Percentiles rank a stretch among this genome's conserved stretches.
phyloP scores from a whole-genome alignment of 345 rosid genomes.

The Geranium brycei region DNA sequence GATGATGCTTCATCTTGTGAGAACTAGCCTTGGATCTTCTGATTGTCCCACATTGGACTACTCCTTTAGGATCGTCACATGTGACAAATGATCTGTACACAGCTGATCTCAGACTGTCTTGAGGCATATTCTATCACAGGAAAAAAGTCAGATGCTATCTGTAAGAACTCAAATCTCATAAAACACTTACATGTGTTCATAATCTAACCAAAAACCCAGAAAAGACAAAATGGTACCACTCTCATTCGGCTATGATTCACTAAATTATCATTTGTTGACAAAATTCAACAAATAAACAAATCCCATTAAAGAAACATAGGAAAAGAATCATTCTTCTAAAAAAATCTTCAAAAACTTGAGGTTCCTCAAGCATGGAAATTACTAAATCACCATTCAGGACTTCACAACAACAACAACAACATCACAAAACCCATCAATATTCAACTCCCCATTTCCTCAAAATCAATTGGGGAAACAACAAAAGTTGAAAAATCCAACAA shows the following conservation, averaged over 20 bases:
- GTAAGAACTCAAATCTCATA: slow-evolving; percentile 1
- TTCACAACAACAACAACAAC: too few species aligned
- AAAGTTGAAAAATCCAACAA: background rate
- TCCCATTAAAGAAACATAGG: background rate
- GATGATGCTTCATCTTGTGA: slow-evolving; percentile 27
- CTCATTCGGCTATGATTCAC: background rate
- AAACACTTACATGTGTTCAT: background rate
- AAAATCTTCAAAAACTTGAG: too few species aligned
- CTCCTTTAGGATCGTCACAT: slow-evolving; percentile 81
- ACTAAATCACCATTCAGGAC: background rate
- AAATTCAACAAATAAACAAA: too few species aligned
- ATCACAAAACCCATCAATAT: background rate
- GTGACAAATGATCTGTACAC: slow-evolving; percentile 72
- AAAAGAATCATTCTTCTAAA: background rate
- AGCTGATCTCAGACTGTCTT: slow-evolving; percentile 38
- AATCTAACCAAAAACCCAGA: background rate
- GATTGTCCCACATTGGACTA: slow-evolving; percentile 63
- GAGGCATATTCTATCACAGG: slow-evolving; percentile 48
- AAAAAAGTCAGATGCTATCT: slow-evolving; percentile 17
- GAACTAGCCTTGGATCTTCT: slow-evolving; percentile 40
- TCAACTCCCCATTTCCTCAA: background rate
- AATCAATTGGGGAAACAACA: background rate
- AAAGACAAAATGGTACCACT: background rate
- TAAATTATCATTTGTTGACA: background rate
- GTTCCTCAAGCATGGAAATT: too few species aligned